Percentiles rank a stretch among this genome's conserved stretches.
phyloP scores from a whole-genome alignment of 73 alveolate species.

The Paramecium octaurelia region DNA sequence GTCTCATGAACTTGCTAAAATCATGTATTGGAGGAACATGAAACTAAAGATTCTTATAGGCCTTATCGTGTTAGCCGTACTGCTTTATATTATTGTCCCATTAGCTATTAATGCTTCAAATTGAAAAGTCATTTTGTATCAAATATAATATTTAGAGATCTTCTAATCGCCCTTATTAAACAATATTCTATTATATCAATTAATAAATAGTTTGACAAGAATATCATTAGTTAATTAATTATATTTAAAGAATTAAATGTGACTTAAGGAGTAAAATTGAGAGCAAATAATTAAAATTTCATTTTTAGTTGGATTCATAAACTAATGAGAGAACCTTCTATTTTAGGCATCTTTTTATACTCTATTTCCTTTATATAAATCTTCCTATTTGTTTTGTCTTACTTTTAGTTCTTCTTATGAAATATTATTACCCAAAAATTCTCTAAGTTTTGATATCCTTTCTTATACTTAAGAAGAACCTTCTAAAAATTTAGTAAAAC shows the following conservation, averaged over 20 bases:
- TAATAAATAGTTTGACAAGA: not conserved
- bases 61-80: constrained; percentile 20
- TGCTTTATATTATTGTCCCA: constrained; percentile 43
- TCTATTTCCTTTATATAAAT: not conserved
- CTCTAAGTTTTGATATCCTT: too few relatives aligned
- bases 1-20: constrained; percentile 10
- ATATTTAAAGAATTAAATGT: not conserved
- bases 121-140: not conserved
- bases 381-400: not conserved
- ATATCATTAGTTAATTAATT: too few relatives aligned
- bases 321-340: not conserved
- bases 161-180: not conserved
- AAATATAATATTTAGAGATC: not conserved
- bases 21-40: constrained; percentile 48
- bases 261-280: not conserved
- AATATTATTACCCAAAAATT: not conserved
- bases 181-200: too few relatives aligned
- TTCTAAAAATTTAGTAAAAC: too few relatives aligned
- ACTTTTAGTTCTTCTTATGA: not conserved
- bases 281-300: not conserved
- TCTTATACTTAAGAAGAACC: too few relatives aligned
- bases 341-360: not conserved
- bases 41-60: constrained; percentile 27
- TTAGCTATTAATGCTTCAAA: not conserved
- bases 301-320: not conserved